Evolutionary conservation across 2,329 filamentous ascomycete species (phyloP), one percentile per base, ranked within the genome.

Genomic region (Blumeria hordei): DNA sequence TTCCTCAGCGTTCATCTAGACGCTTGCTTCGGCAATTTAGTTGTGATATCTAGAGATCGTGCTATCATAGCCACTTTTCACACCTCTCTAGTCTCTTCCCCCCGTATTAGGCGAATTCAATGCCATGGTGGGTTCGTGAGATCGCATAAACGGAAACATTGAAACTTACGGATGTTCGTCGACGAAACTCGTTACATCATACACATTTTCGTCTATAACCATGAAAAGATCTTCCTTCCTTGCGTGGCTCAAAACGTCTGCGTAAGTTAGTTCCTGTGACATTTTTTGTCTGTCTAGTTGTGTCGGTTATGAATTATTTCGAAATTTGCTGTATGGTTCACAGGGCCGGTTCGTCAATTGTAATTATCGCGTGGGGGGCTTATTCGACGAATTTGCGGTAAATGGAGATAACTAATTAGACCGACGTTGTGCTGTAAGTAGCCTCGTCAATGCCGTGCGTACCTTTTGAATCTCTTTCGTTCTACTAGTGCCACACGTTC

Each of bases 171-270:
- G 92, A 70, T 98, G 92, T 80, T 98, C 92, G 68, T 96, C 90
- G 62, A 96, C 75, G 71, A 98, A 98, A 70, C 81, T 83, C 65
- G 80, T 77, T 67, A 75, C 71, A 70, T 96, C 79, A 78, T 96
- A 98, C 73, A 98, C 81, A 75, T 94, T 94, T 71, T 94, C 88
- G 73, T 96, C 86, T 64, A 98, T 80, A 60, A 95, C 83, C 65
- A 95, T 69, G 73, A 77, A 94, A 60, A 94, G 74, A 69, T 96
- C 88, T 77, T 88, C 94, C 81, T 95, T 95, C 71, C 77, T 81
- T 73, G 83, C 85, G 77, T 94, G 87, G 71, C 80, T 78, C 59
- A 83, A 75, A 70, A 94, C 78, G 70, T 94, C 85, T 66, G 82
- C 74, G 72, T 80, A 85, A 64, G 84, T 92, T 72, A 81, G 77